Conservation (phyloP, 768 basidiomycete genomes). For the Amanita thiersii region DNA sequence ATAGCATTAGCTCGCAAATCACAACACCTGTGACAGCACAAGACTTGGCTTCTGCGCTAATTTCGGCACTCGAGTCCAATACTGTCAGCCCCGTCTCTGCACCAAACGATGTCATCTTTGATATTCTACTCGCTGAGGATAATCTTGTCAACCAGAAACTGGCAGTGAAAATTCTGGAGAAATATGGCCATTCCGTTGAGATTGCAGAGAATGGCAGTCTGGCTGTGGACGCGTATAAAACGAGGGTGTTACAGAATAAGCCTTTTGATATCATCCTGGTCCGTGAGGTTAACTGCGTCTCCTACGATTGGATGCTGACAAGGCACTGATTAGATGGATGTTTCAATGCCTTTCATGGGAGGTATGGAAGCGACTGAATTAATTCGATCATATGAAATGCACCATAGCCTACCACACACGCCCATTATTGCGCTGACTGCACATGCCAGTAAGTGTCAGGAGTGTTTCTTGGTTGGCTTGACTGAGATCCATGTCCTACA, state of each 20-base stretch:
- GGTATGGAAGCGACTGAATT: constrained; percentile 96
- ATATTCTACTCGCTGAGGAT: constrained; percentile 95
- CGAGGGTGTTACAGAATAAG: constrained; percentile 55
- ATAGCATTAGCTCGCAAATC: constrained; percentile 91
- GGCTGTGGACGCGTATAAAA: constrained; percentile 88
- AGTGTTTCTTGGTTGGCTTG: constrained; percentile 8
- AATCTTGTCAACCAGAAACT: constrained; percentile 95
- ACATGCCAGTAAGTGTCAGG: constrained; percentile 79
- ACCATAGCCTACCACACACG: constrained; percentile 58
- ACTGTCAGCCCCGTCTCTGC: constrained; percentile 84
- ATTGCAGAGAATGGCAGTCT: constrained; percentile 96
- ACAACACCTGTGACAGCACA: constrained; percentile 85
- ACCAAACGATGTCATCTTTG: constrained; percentile 80
- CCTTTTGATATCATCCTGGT: constrained; percentile 92
- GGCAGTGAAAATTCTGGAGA: constrained; percentile 94
- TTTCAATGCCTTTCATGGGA: constrained; percentile 98
- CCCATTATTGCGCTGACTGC: constrained; percentile 97
- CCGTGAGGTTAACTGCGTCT: constrained; percentile 20
- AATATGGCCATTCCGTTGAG: constrained; percentile 91
- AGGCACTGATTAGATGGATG: constrained; percentile 69
- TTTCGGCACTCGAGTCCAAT: constrained; percentile 92
- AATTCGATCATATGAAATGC: constrained; percentile 78
- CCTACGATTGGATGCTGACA: constrained; percentile 3
- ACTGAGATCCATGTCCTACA: constrained; percentile 18
- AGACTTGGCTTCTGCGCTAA: constrained; percentile 86